Evolutionary conservation across 305 asterid genomes (phyloP), one percentile per base, ranked within the genome.

Genomic region (Euphrasia arctica): DNA sequence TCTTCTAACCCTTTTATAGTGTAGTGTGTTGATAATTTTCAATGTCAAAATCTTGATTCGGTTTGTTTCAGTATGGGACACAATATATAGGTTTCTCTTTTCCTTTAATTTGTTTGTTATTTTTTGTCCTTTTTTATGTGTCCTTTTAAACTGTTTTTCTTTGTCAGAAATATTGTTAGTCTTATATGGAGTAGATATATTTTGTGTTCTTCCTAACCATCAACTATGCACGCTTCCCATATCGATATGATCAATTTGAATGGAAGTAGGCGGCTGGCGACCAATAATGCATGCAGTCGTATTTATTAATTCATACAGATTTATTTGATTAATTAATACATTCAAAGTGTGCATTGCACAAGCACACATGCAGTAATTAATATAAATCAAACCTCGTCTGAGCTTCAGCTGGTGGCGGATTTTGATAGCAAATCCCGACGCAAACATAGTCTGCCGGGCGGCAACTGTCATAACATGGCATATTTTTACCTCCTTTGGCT

Each of bases 21-120:
- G 63, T n/a, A 47, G 34, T 11, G 29, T 36, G 13, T 57, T 62
- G 32, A 54, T 32, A 32, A 31, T 64, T 32, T 5, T 15, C 9
- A 49, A 61, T 27, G 54, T 36, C 50, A n/a, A 2, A 9, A 18
- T 60, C 52, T 60, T 43, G 59, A 14, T 28, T 31, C 2, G 8
- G 39, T 42, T 42, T 48, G 65, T 47, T 42, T 22, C 15, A 6
- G 61, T 11, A 54, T 36, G 62, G 36, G 29, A 59, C 15, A 25
- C 27, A 25, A 25, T 18, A 18, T 18, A 18, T 25, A 25, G 27
- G 27, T 25, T 25, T 25, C 27, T 25, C 27, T 25, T 25, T 25
- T 25, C 27, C 2, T 25, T 25, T 25, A 25, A 25, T 25, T 63
- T 72, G 75, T 59, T 64, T 65, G 77, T 74, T 70, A 60, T 8